These are phyloP conservation scores for Irpex lacteus DNA, from an alignment of 1,284 basidiomycete species.

Conservation along the genomic window DNA sequence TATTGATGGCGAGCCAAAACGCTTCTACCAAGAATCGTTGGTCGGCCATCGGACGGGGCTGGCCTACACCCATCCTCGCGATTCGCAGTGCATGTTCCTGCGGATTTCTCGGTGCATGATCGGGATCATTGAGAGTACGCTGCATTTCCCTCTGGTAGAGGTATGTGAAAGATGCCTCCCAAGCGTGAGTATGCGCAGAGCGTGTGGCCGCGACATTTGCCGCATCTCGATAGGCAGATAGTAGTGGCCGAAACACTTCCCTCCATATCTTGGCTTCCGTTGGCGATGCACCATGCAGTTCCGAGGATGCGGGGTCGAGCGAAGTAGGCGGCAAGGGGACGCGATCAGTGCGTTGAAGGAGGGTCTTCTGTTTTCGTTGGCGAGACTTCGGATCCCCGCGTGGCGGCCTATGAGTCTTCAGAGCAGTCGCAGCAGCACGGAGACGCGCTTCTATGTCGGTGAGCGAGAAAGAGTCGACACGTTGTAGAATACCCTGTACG, in stretches of 20 bases:
- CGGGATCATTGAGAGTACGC: slow-evolving; percentile 30
- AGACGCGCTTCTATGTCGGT: background rate
- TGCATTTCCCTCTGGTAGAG: slow-evolving; percentile 49
- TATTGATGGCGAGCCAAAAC: slow-evolving; percentile 43
- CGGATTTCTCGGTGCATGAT: slow-evolving; percentile 34
- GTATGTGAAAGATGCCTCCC: slow-evolving; percentile 48
- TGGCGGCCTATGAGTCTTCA: background rate
- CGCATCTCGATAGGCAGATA: slow-evolving; percentile 35
- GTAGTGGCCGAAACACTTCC: slow-evolving; percentile 28
- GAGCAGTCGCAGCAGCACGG: background rate
- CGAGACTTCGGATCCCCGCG: background rate
- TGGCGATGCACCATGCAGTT: slow-evolving; percentile 30
- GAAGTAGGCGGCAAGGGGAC: slow-evolving; percentile 12
- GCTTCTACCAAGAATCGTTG: slow-evolving; percentile 54
- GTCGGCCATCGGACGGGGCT: slow-evolving; percentile 51
- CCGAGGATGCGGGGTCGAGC: slow-evolving; percentile 18
- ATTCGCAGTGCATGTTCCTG: slow-evolving; percentile 44
- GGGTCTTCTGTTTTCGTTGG: background rate
- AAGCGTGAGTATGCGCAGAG: slow-evolving; percentile 49
- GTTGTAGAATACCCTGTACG: slow-evolving; percentile 27
- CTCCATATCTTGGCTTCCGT: slow-evolving; percentile 37
- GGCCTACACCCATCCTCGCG: slow-evolving; percentile 48
- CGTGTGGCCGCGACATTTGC: slow-evolving; percentile 37
- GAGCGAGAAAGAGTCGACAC: slow-evolving; percentile 16
- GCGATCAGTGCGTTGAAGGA: background rate